Evolutionary conservation across 139 green algal species (phyloP).

Genomic region (Auxenochlorella protothecoides): DNA sequence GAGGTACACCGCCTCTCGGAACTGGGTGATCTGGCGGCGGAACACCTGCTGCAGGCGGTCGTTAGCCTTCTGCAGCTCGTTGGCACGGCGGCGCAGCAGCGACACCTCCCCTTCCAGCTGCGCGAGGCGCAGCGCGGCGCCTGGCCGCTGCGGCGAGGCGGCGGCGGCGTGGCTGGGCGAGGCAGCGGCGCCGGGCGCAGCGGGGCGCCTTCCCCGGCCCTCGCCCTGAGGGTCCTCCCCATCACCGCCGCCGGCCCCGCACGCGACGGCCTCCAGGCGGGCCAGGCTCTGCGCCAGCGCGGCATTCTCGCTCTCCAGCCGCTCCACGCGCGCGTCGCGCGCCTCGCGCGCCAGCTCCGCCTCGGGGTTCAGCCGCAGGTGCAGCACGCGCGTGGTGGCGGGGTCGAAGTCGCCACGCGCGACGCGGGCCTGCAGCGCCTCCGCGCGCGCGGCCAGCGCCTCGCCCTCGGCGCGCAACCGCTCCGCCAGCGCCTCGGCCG

Average conservation of each 20-base stretch:
- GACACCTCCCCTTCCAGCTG: slow-evolving; percentile 23
- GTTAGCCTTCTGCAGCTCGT: slow-evolving; percentile 32
- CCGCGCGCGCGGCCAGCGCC: too few relatives aligned
- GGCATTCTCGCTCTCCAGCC: slow-evolving; percentile 24
- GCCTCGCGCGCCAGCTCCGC: slow-evolving; percentile 17
- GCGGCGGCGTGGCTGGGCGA: background rate
- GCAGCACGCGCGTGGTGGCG: slow-evolving; percentile 51
- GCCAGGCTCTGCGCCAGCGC: slow-evolving; percentile 7
- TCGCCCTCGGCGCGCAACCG: slow-evolving; percentile 21
- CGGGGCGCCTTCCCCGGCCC: too few relatives aligned
- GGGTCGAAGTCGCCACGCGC: slow-evolving; percentile 49
- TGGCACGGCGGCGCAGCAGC: slow-evolving; percentile 13
- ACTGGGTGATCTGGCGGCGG: slow-evolving; percentile 48
- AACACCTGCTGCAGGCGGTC: slow-evolving; percentile 59
- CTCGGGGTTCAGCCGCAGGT: slow-evolving; percentile 67
- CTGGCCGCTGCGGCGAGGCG: too few relatives aligned
- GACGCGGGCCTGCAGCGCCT: slow-evolving; percentile 16
- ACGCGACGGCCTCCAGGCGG: slow-evolving; percentile 1
- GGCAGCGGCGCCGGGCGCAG: too few relatives aligned
- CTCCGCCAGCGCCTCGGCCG: slow-evolving; percentile 8
- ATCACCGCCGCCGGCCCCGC: too few relatives aligned
- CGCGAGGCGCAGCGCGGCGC: slow-evolving; percentile 9
- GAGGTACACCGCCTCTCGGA: slow-evolving; percentile 52
- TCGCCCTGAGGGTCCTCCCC: too few relatives aligned
- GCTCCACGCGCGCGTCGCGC: slow-evolving; percentile 7